These are phyloP conservation scores for Pterocarpus santalinus DNA, from an alignment of 306 rosid genomes.

Conservation along the genomic window DNA sequence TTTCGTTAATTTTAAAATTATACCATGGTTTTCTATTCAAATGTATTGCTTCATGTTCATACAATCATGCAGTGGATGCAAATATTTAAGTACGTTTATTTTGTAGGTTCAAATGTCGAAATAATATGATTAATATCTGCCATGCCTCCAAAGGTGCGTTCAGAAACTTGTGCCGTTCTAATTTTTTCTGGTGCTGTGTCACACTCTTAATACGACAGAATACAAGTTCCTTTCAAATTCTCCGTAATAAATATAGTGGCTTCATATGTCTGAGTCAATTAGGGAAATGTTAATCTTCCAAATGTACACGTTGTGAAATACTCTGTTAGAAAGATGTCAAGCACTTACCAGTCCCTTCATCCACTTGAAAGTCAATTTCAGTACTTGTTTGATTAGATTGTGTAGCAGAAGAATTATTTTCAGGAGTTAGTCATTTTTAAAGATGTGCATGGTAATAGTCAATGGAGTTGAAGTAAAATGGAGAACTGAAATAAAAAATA, in stretches of 20 bases:
- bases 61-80: not conserved
- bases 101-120: constrained; percentile 29
- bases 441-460: not conserved
- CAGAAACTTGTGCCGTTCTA: constrained; percentile 16
- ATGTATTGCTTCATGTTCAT: not conserved
- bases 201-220: constrained; percentile 36
- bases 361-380: constrained; percentile 1
- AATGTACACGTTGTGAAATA: constrained; percentile 39
- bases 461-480: not conserved
- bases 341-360: constrained; percentile 35
- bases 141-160: constrained; percentile 20
- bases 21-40: not conserved
- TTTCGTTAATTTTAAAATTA: not conserved
- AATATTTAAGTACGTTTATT: not conserved
- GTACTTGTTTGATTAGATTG: not conserved
- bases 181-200: constrained; percentile 29
- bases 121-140: constrained; percentile 33
- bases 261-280: constrained; percentile 21
- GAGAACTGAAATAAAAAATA: not conserved
- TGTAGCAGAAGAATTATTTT: not conserved
- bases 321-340: constrained; percentile 4
- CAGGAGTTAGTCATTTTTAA: not conserved
- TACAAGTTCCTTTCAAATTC: constrained; percentile 44
- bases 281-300: constrained; percentile 13
- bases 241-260: not conserved